phyloP scores from a whole-genome alignment of 148 eudicot species.

The Fagopyrum esculentum region DNA sequence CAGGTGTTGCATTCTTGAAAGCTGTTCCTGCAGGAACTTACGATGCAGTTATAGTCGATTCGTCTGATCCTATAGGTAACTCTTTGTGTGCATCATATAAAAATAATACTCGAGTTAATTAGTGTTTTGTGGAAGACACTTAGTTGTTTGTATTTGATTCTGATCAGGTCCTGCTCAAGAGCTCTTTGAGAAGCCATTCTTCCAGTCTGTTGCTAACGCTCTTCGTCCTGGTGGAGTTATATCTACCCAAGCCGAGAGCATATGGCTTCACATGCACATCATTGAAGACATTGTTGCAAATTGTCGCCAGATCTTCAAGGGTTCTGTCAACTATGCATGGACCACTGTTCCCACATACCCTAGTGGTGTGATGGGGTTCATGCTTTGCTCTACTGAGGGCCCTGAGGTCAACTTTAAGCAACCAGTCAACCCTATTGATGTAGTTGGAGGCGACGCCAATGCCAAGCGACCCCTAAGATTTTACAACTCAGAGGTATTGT shows the following conservation, averaged over 20 bases:
- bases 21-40: conserved; percentile 79
- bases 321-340: conserved; percentile 99
- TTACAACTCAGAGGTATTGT: conserved; percentile 76
- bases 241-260: conserved; percentile 97
- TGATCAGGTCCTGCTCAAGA: conserved; percentile 88
- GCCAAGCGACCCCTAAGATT: conserved; percentile 55
- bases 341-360: conserved; percentile 99
- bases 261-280: conserved; percentile 99
- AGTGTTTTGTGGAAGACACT: background rate
- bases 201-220: conserved; percentile 78
- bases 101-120: background rate
- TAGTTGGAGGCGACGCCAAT: conserved; percentile 60
- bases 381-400: conserved; percentile 85
- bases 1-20: conserved; percentile 93
- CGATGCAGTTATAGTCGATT: conserved; percentile 94
- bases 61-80: conserved; percentile 94
- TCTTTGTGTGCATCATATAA: background rate
- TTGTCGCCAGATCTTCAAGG: conserved; percentile 25
- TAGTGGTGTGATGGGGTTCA: conserved; percentile 91
- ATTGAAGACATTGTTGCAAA: conserved; percentile 80
- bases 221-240: conserved; percentile 99
- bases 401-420: conserved; percentile 72
- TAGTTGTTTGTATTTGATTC: background rate
- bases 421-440: conserved; percentile 92
- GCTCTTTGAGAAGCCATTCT: conserved; percentile 93